These are phyloP conservation scores for Boletus edulis DNA, from an alignment of 768 basidiomycete genomes.

Conservation along the genomic window DNA sequence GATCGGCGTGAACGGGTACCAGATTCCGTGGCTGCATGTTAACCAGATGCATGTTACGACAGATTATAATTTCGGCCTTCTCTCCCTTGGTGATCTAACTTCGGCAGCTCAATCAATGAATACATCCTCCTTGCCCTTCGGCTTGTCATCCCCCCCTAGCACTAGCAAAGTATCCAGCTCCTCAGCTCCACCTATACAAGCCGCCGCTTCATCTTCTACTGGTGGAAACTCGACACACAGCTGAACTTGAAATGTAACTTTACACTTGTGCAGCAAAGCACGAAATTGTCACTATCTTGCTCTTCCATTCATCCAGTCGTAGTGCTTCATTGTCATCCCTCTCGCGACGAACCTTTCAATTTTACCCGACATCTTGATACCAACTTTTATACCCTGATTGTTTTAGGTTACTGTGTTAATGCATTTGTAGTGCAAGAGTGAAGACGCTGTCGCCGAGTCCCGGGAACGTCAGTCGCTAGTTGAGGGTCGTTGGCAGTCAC, in stretches of 20 bases:
- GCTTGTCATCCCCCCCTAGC: not conserved
- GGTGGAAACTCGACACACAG: constrained; percentile 7
- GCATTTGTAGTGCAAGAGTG: too few species aligned
- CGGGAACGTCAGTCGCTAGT: not conserved
- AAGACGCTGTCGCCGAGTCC: not conserved
- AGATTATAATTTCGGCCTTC: constrained; percentile 33
- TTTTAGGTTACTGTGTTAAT: too few species aligned
- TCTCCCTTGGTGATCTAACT: constrained; percentile 20
- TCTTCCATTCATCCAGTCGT: not conserved
- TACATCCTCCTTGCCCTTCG: not conserved
- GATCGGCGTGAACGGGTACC: constrained; percentile 55
- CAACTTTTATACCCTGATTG: not conserved
- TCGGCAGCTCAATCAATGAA: constrained; percentile 14
- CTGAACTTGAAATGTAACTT: not conserved
- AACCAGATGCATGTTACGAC: constrained; percentile 53
- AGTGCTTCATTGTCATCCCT: not conserved
- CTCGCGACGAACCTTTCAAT: not conserved
- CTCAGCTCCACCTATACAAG: not conserved
- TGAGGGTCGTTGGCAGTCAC: too few species aligned
- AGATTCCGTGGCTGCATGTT: constrained; percentile 64
- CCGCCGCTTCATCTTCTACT: not conserved
- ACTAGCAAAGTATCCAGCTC: not conserved
- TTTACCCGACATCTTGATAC: constrained; percentile 1
- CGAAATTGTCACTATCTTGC: not conserved
- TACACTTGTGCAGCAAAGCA: not conserved